These are phyloP conservation scores for Plenodomus biglobosus DNA, from an alignment of 2,329 filamentous ascomycete genomes.

Conservation along the genomic window DNA sequence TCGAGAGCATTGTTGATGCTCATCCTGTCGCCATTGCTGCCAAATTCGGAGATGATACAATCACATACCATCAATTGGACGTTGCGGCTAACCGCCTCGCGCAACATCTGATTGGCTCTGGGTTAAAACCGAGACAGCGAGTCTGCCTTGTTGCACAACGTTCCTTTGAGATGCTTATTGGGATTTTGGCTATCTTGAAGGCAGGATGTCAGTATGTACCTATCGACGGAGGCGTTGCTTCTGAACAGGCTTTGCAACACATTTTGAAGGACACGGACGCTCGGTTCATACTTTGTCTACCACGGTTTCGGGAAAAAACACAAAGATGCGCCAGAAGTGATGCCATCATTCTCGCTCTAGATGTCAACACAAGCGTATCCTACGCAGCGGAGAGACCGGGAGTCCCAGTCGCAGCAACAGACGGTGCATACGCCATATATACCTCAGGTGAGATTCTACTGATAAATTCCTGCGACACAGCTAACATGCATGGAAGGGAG, in stretches of 20 bases:
- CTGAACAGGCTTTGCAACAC: slow-evolving; percentile 45
- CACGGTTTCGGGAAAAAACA: slow-evolving; percentile 33
- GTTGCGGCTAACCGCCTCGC: slow-evolving; percentile 34
- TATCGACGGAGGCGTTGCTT: slow-evolving; percentile 55
- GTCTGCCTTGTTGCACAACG: slow-evolving; percentile 60
- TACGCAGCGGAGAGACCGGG: slow-evolving; percentile 19
- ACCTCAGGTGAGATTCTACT: slow-evolving; percentile 47
- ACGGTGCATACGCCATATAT: slow-evolving; percentile 51
- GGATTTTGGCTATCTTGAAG: slow-evolving; percentile 59
- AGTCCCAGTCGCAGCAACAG: slow-evolving; percentile 16
- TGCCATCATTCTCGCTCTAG: slow-evolving; percentile 20
- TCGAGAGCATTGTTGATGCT: slow-evolving; percentile 30
- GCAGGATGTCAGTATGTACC: slow-evolving; percentile 63
- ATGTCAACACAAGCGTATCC: slow-evolving; percentile 14
- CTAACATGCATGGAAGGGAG: slow-evolving; percentile 42
- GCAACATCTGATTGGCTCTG: slow-evolving; percentile 33
- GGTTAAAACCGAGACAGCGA: slow-evolving; percentile 44
- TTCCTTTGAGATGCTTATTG: slow-evolving; percentile 59
- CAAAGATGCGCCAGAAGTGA: slow-evolving; percentile 15
- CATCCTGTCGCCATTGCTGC: slow-evolving; percentile 28
- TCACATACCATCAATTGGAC: slow-evolving; percentile 37
- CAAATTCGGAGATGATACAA: slow-evolving; percentile 17
- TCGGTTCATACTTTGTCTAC: slow-evolving; percentile 53
- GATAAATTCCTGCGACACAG: neutral
- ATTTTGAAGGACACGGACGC: slow-evolving; percentile 54